A percentile compares a stretch with the other conserved stretches of the same genome.
Evolutionary conservation across 371 early-diverging fungal species (phyloP).

Genomic region (Homolaphlyctis polyrhiza): DNA sequence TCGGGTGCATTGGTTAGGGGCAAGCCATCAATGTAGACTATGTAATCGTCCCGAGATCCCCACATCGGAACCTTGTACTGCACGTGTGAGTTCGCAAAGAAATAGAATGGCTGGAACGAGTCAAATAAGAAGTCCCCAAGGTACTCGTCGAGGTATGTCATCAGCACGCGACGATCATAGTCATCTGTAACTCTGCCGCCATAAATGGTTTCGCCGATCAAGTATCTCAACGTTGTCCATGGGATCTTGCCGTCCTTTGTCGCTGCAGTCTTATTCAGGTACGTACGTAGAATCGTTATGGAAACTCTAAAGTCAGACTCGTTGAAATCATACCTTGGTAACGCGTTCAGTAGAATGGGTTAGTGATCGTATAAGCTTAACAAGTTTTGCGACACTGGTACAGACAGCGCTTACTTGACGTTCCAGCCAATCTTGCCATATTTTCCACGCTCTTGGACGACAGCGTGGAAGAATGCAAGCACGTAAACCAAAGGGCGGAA

Average conservation of each 20-base stretch:
- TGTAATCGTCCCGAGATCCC: constrained; percentile 41
- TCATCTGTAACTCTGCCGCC: constrained; percentile 63
- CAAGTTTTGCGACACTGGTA: too few relatives aligned
- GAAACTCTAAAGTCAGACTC: constrained; percentile 56
- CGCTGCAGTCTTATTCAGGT: constrained; percentile 44
- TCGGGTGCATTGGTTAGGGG: constrained; percentile 57
- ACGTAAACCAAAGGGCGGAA: constrained; percentile 53
- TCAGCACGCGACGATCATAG: constrained; percentile 54
- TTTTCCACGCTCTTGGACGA: constrained; percentile 59
- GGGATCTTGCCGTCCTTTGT: constrained; percentile 46
- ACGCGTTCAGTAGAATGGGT: too few relatives aligned
- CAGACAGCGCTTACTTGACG: too few relatives aligned
- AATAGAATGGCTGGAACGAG: constrained; percentile 53
- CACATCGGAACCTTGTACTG: constrained; percentile 43
- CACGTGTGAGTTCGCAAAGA: constrained; percentile 36
- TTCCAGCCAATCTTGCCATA: constrained; percentile 62
- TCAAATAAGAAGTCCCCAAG: constrained; percentile 59
- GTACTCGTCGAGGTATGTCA: constrained; percentile 57
- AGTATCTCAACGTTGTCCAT: constrained; percentile 55
- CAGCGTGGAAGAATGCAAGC: constrained; percentile 57
- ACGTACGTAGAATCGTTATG: constrained; percentile 45
- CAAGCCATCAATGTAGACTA: constrained; percentile 45
- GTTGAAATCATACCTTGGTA: constrained; percentile 62
- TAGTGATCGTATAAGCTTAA: not conserved
- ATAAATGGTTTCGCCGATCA: constrained; percentile 59